A percentile compares a stretch with the other conserved stretches of the same genome.
These are phyloP conservation scores for Ogataea haglerorum DNA, from an alignment of 805 yeast species.

Conservation along the genomic window DNA sequence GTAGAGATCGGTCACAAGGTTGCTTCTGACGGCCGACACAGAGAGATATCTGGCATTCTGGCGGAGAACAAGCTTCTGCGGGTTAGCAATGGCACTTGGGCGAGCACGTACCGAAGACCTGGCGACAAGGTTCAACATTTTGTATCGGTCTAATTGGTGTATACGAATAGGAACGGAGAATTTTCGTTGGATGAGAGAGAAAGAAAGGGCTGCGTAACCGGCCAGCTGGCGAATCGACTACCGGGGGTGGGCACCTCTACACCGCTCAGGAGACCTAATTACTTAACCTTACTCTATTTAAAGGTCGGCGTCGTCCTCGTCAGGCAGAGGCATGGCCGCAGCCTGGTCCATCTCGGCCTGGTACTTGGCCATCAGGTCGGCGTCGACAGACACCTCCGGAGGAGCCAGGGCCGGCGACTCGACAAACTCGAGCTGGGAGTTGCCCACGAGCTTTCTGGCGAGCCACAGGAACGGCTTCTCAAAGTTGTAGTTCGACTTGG, in stretches of 20 bases:
- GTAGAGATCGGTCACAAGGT: conserved; percentile 82
- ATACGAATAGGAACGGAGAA: conserved; percentile 6
- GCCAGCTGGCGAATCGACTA: too few species aligned
- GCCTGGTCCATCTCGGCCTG: conserved; percentile 99
- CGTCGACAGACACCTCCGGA: conserved; percentile 97
- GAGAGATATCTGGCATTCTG: conserved; percentile 28
- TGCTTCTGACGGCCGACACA: conserved; percentile 27
- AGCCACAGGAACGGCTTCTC: conserved; percentile 99
- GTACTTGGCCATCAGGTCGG: conserved; percentile 94
- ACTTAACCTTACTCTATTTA: conserved; percentile 37
- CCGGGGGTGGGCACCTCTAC: too few species aligned
- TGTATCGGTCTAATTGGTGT: conserved; percentile 3
- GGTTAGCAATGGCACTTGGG: conserved; percentile 5
- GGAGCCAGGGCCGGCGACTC: conserved; percentile 99
- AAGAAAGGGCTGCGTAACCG: conserved; percentile 9
- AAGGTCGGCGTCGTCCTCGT: conserved; percentile 99
- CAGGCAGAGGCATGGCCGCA: conserved; percentile 98
- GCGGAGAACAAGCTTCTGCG: conserved; percentile 7
- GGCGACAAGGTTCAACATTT: conserved; percentile 22
- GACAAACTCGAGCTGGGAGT: conserved; percentile 96
- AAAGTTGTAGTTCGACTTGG: conserved; percentile 98
- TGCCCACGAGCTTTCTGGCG: conserved; percentile 98
- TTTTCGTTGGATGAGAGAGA: conserved; percentile 12
- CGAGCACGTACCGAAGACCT: conserved; percentile 24
- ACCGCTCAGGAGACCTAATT: too few species aligned